Evolutionary conservation across 495 filamentous ascomycete genomes (phyloP), one percentile per base, ranked within the genome.

Genomic region (Jackrogersella minutella): DNA sequence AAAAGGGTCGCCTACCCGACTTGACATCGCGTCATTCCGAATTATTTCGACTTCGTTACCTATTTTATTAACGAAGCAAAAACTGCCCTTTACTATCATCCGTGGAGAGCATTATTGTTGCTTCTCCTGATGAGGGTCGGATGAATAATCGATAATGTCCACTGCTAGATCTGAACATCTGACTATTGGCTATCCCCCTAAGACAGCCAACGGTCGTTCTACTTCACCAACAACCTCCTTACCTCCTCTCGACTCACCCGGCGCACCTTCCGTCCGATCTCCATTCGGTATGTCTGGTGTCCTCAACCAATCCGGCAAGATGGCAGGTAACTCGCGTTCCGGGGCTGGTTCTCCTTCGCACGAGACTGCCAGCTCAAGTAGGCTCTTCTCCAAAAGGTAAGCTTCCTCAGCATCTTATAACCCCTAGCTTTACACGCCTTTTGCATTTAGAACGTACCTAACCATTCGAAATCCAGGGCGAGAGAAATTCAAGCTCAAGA

Each of bases 401-500:
- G 89, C 78, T 52, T 24, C 51, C 28, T 31, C 49, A 2, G 5
- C 16, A 9, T 9, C 41, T 52, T 41, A 0, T 6, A 37, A 11
- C 33, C 33, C 34, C 19, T 37, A 43, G 26, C 24, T 3, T 41
- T 30, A 24, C 58, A 24, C 31, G 37, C 28, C n/a, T 40, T 47
- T 59, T 49, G 36, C 37, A 13, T 40, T 16, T 30, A 46, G 6
- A n/a, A 59, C 22, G 37, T 26, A 19, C 53, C 62, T 62, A 59
- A 66, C 58, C 58, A 37, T 74, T 58, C 22, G n/a, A 33, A 47
- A 34, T 41, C 51, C 71, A 97, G 94, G 64, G 93, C 96, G 37
- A 86, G 95, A 77, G 95, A 99, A 75, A 97, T 98, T 64, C 96
- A 98, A 80, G 93, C 93, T 34, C 93, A 98, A 79, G 96, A 98